Percentiles rank a stretch among this genome's conserved stretches.
phyloP scores from a whole-genome alignment of 2,329 filamentous ascomycete genomes.

The Tolypocladium capitatum region DNA sequence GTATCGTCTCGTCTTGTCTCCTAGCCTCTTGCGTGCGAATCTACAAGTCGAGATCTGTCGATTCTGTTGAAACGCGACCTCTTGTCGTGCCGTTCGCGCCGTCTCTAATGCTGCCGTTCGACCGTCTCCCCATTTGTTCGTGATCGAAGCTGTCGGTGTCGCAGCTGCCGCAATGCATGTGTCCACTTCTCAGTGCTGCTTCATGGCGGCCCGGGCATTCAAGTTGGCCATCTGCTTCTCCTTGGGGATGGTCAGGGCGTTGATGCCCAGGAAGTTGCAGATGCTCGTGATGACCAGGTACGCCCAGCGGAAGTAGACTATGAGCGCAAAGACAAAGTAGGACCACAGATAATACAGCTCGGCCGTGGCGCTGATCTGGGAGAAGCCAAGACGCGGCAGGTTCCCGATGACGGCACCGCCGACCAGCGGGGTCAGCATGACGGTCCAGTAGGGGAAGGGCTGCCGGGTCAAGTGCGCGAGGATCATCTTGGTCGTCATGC shows the following conservation, averaged over 20 bases:
- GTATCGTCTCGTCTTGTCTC: background rate
- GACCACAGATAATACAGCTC: conserved; percentile 74
- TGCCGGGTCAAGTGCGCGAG: conserved; percentile 87
- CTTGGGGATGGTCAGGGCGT: conserved; percentile 73
- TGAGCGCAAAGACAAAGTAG: conserved; percentile 69
- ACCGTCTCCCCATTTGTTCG: too few species aligned
- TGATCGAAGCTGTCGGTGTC: background rate
- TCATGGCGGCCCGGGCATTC: conserved; percentile 25
- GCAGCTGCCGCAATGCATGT: background rate
- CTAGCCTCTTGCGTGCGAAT: background rate
- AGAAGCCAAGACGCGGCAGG: conserved; percentile 62
- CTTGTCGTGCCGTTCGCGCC: background rate
- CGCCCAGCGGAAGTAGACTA: conserved; percentile 92
- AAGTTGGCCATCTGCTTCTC: conserved; percentile 46
- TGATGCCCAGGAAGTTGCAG: conserved; percentile 84
- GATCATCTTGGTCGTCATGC: conserved; percentile 98
- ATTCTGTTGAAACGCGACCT: background rate
- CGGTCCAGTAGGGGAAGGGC: conserved; percentile 93
- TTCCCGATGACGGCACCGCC: conserved; percentile 76
- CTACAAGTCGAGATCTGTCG: background rate
- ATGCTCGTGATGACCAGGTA: conserved; percentile 82
- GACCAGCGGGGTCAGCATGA: conserved; percentile 76
- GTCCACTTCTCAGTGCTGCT: conserved; percentile 15
- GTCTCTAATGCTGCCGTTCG: background rate
- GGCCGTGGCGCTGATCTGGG: conserved; percentile 46